A percentile compares a stretch with the other conserved stretches of the same genome.
Evolutionary conservation across 768 basidiomycete genomes (phyloP).

Genomic region (Mycena epipterygia): DNA sequence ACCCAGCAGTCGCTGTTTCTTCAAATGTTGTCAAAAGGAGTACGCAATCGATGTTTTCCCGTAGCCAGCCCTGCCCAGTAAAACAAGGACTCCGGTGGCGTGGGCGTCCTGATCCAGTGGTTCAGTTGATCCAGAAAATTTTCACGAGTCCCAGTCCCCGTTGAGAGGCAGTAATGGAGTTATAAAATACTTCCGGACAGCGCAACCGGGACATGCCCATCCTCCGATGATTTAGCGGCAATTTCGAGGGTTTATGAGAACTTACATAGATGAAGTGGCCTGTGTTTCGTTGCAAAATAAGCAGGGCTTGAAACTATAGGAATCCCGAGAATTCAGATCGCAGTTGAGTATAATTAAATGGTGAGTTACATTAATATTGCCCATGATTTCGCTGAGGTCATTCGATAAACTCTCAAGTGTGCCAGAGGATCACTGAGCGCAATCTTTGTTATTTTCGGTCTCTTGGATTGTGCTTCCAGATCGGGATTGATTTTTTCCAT

Average conservation of each 20-base stretch:
- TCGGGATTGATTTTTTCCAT: not conserved
- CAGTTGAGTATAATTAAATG: not conserved
- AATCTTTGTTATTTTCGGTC: not conserved
- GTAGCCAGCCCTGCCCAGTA: conserved; percentile 2
- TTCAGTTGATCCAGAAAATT: not conserved
- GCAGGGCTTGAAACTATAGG: not conserved
- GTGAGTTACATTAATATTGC: not conserved
- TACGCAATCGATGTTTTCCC: not conserved
- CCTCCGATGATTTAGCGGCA: not conserved
- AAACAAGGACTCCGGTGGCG: not conserved
- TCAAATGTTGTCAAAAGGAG: not conserved
- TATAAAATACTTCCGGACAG: not conserved
- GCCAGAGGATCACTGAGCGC: not conserved
- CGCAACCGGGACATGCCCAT: not conserved
- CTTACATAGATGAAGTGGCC: not conserved
- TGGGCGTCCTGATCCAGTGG: not conserved
- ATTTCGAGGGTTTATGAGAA: not conserved
- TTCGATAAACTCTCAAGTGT: not conserved
- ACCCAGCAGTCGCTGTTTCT: not conserved
- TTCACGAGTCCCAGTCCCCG: not conserved
- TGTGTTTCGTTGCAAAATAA: not conserved
- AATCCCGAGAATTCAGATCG: not conserved
- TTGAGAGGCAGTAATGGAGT: not conserved
- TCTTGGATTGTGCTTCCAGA: not conserved
- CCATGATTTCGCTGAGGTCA: not conserved